These are phyloP conservation scores for Neonothopanus nambi DNA, from an alignment of 1,284 basidiomycete species.

Conservation along the genomic window DNA sequence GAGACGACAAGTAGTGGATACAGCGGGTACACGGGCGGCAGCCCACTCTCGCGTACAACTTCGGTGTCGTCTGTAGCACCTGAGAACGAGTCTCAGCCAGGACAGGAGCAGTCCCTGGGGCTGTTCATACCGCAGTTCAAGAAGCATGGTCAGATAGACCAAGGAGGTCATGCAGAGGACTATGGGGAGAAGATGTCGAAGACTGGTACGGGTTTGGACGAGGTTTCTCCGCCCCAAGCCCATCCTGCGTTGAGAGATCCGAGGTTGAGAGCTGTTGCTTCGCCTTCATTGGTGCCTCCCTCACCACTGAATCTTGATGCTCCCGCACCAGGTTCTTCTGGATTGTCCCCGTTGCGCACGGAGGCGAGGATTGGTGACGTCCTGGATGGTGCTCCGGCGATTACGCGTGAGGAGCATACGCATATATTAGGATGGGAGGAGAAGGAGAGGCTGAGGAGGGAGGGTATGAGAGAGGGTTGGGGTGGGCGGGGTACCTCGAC, in stretches of 20 bases:
- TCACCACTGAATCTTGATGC: slow-evolving; percentile 6
- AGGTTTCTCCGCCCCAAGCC: too few species aligned
- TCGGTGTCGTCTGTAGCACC: slow-evolving; percentile 5
- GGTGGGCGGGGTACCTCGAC: too few species aligned
- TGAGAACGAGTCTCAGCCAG: too few species aligned
- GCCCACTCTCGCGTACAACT: slow-evolving; percentile 4
- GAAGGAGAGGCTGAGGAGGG: slow-evolving; percentile 1
- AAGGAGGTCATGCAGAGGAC: too few species aligned
- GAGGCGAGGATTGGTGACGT: not conserved
- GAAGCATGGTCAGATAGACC: too few species aligned
- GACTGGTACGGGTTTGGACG: too few species aligned
- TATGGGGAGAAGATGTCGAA: too few species aligned
- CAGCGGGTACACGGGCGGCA: slow-evolving; percentile 3
- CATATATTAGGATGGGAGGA: not conserved
- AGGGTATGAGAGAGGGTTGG: slow-evolving; percentile 2
- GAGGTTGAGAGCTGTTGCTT: slow-evolving; percentile 1
- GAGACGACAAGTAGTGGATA: slow-evolving; percentile 3
- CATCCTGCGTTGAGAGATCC: slow-evolving; percentile 2
- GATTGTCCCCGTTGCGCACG: not conserved
- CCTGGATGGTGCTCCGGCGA: not conserved
- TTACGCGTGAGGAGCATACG: slow-evolving; percentile 1
- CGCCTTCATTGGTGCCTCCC: slow-evolving; percentile 2
- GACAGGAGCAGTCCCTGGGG: too few species aligned
- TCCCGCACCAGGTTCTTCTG: not conserved
- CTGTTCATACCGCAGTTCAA: too few species aligned